Percentiles rank a stretch among this genome's conserved stretches.
These are phyloP conservation scores for Suillus subalutaceus DNA, from an alignment of 768 basidiomycete genomes.

Conservation along the genomic window DNA sequence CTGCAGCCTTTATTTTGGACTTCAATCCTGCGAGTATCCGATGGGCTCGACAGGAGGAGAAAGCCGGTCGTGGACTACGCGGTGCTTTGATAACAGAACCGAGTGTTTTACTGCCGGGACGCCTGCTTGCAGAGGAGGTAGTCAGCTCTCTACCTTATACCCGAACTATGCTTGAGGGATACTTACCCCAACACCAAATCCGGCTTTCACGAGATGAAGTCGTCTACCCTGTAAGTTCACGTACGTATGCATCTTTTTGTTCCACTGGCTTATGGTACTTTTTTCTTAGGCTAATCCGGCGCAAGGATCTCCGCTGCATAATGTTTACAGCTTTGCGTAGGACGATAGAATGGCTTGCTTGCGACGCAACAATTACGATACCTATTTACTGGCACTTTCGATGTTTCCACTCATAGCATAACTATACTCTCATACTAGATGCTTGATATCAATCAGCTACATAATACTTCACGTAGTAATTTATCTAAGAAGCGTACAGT, in stretches of 20 bases:
- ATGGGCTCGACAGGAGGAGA: neutral
- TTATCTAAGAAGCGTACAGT: neutral
- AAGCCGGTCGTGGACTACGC: neutral
- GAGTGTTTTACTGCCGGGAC: neutral
- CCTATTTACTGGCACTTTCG: neutral
- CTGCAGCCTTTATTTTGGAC: neutral
- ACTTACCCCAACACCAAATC: neutral
- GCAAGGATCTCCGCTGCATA: neutral
- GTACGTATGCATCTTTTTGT: neutral
- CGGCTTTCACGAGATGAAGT: constrained; percentile 1
- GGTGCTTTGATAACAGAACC: neutral
- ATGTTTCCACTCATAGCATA: neutral
- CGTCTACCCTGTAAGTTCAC: neutral
- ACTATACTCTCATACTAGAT: neutral
- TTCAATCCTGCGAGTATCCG: neutral
- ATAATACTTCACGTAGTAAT: too few relatives aligned
- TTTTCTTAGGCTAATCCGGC: neutral
- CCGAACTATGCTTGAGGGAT: neutral
- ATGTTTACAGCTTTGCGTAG: neutral
- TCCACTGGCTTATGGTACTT: neutral
- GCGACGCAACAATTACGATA: neutral
- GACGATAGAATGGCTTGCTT: neutral
- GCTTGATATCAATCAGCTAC: neutral
- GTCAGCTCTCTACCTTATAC: neutral
- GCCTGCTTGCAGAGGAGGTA: neutral